These are phyloP conservation scores for Cylindrotheca fusiformis DNA, from an alignment of 108 stramenopile genomes.

Conservation along the genomic window DNA sequence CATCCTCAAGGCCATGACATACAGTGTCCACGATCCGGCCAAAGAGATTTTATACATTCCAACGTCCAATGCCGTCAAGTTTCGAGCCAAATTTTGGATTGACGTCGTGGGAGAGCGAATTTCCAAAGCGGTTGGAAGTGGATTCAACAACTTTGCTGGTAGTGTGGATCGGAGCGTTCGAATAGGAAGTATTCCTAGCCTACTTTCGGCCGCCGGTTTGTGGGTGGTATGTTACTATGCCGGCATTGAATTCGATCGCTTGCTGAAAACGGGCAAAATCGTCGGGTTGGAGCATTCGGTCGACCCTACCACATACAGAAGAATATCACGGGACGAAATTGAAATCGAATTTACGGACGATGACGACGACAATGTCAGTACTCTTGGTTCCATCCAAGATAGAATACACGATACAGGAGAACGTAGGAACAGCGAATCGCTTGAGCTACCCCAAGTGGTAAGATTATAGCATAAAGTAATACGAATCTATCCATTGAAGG, in stretches of 20 bases:
- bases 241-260: conserved; percentile 66
- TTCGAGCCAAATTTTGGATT: conserved; percentile 87
- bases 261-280: conserved; percentile 53
- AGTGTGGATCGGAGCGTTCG: conserved; percentile 67
- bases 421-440: background rate
- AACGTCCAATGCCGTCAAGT: conserved; percentile 85
- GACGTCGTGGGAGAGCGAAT: conserved; percentile 86
- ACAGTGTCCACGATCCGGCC: conserved; percentile 90
- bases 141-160: conserved; percentile 71
- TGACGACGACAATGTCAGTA: conserved; percentile 6
- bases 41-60: conserved; percentile 92
- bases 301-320: conserved; percentile 23
- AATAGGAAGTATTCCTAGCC: conserved; percentile 67
- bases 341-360: background rate
- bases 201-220: conserved; percentile 60
- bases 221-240: conserved; percentile 72
- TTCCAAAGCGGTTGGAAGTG: conserved; percentile 80
- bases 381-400: background rate
- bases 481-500: no score
- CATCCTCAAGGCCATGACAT: conserved; percentile 91
- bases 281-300: conserved; percentile 45
- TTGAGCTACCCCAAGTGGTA: background rate
- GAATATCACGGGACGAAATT: conserved; percentile 5
- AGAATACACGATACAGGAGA: background rate
- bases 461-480: no score